Evolutionary conservation across 148 eudicot species (phyloP).

Genomic region (Chenopodium berlandieri): DNA sequence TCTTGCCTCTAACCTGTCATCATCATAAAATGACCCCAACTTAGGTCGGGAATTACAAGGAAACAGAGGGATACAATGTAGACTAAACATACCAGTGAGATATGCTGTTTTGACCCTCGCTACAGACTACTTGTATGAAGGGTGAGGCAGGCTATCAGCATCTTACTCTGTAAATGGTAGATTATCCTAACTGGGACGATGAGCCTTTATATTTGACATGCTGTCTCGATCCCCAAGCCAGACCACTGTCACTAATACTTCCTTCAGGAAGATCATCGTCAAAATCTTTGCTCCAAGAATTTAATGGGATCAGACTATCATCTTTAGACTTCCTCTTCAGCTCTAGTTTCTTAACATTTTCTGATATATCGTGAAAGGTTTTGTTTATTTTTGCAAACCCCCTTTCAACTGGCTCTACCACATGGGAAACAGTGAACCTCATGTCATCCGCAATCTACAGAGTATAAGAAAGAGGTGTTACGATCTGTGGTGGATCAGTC

Average conservation of each 20-base stretch:
- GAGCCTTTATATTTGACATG: slow-evolving; percentile 39
- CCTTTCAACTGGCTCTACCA: slow-evolving; percentile 97
- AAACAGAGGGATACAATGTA: neutral
- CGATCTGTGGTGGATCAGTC: neutral
- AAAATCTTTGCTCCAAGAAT: slow-evolving; percentile 57
- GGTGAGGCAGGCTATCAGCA: neutral
- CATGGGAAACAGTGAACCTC: slow-evolving; percentile 94
- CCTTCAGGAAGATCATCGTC: slow-evolving; percentile 58
- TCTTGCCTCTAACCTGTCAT: slow-evolving; percentile 9
- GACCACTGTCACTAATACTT: slow-evolving; percentile 83
- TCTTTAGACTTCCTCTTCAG: slow-evolving; percentile 69
- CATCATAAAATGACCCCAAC: neutral
- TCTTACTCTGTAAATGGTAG: neutral
- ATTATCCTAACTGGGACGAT: slow-evolving; percentile 43
- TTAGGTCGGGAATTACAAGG: neutral
- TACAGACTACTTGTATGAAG: neutral
- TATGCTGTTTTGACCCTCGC: neutral
- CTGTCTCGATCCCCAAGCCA: slow-evolving; percentile 49
- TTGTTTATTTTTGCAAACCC: slow-evolving; percentile 78
- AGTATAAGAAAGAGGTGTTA: slow-evolving; percentile 17
- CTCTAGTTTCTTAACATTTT: slow-evolving; percentile 68
- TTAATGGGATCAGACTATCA: slow-evolving; percentile 70
- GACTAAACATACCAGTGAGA: neutral
- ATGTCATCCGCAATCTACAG: slow-evolving; percentile 87
- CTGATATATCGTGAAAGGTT: slow-evolving; percentile 90